Evolutionary conservation across 345 rosid genomes (phyloP).

Genomic region (Citrus inodora): DNA sequence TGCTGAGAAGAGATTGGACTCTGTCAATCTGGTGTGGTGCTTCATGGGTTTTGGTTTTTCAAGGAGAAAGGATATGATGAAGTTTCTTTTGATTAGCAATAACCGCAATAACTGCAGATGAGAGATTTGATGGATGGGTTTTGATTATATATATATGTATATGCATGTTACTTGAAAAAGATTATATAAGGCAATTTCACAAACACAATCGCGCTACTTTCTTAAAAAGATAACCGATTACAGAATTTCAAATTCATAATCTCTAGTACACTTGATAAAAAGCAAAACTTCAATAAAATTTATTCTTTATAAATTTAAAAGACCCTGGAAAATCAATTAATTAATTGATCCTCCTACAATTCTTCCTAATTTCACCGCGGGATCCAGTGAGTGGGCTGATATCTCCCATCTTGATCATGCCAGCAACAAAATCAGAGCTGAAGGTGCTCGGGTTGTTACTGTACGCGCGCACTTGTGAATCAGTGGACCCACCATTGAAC

Average conservation of each 20-base stretch:
- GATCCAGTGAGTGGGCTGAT: constrained; percentile 77
- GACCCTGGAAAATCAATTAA: background rate
- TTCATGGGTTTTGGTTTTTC: no score
- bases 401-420: constrained; percentile 85
- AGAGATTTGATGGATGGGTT: no score
- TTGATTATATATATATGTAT: no score
- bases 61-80: no score
- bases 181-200: background rate
- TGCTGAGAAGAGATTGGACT: no score
- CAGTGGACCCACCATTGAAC: constrained; percentile 71
- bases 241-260: background rate
- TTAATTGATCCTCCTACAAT: constrained; percentile 62
- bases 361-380: constrained; percentile 69
- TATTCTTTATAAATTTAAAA: background rate
- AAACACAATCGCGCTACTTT: background rate
- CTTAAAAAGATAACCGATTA: background rate
- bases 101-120: no score
- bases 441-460: constrained; percentile 49
- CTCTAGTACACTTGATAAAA: background rate
- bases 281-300: background rate
- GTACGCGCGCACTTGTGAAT: constrained; percentile 56
- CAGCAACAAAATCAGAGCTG: constrained; percentile 54
- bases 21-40: no score
- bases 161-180: no score
- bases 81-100: no score